phyloP scores from a whole-genome alignment of 805 yeast species.

The Metschnikowia matae region DNA sequence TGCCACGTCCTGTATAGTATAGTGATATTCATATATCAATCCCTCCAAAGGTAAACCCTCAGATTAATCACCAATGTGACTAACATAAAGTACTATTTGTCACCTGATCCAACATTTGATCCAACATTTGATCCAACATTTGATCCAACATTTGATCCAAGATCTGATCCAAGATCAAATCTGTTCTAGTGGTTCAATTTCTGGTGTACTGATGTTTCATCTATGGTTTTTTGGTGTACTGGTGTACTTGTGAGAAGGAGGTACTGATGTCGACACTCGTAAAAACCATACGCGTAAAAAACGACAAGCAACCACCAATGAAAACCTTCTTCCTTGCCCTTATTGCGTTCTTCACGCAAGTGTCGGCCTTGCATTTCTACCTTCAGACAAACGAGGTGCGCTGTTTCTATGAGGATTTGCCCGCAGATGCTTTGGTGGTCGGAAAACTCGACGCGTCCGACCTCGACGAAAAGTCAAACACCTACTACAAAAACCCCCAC shows the following conservation, averaged over 20 bases:
- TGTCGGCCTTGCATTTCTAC: constrained; percentile 68
- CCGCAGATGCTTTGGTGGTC: constrained; percentile 72
- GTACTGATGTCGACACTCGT: not conserved
- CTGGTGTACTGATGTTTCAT: not conserved
- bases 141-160: too few species aligned
- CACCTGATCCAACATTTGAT: too few species aligned
- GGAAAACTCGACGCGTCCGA: constrained; percentile 72
- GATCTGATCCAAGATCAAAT: too few species aligned
- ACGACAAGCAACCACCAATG: constrained; percentile 4
- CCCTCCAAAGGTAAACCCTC: too few species aligned
- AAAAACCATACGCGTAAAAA: not conserved
- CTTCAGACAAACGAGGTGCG: constrained; percentile 68
- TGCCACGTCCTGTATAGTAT: too few species aligned
- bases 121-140: too few species aligned
- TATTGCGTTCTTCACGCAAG: constrained; percentile 10
- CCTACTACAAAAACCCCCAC: constrained; percentile 50
- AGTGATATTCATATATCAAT: too few species aligned
- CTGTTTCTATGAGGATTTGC: constrained; percentile 82
- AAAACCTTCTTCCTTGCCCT: constrained; percentile 8
- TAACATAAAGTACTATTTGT: too few species aligned
- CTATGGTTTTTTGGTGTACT: not conserved
- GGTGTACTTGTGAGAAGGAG: not conserved
- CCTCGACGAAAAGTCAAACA: constrained; percentile 42
- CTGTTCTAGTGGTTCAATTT: not conserved
- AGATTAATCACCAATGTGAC: too few species aligned